Evolutionary conservation across 805 yeast species (phyloP), one percentile per base, ranked within the genome.

Genomic region (Saccharomycopsis capsularis): DNA sequence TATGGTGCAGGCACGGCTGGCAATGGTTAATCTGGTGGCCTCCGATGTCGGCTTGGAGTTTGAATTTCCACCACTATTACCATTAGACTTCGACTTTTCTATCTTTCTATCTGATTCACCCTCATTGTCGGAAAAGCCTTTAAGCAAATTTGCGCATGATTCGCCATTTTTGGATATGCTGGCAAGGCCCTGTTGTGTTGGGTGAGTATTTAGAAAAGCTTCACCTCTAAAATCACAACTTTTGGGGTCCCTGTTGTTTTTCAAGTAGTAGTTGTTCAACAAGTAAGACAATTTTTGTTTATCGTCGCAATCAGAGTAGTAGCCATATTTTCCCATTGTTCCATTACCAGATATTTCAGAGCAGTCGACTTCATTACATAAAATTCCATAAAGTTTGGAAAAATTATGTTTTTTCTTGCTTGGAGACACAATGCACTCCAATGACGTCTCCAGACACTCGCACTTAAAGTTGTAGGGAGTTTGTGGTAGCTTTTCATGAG

Each of bases 401-500:
- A 81, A 86, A 63, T 82, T 81, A 1, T 69, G 65, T 3, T 56
- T 51, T 48, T 67, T 68, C 40, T 83, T 85, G 55, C 65, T 68
- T 57, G 64, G 71, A 23, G 69, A 58, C 41, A 85, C 75, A 32
- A 75, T 81, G 70, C 95, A 86, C n/a, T 59, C 54, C 39, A 78
- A 70, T 3, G 85, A 67, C 21, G 61, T 52, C 32, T 66, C 59
- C 47, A 82, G 55, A 69, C 95, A 86, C 55, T 74, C 73, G 68
- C 95, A 86, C 42, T 76, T 74, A 41, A 65, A 73, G 56, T 74
- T 64, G 57, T 82, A 72, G 45, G 95, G 95, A 32, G 90, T 79
- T 57, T 91, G 93, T 36, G 95, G 95, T 59, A 86, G 72, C 13
- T 63, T 65, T 22, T 82, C 70, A 13, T 82, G 65, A 19, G 90